These are phyloP conservation scores for Cryptococcus sp. DNA, from an alignment of 1,284 basidiomycete genomes.

Conservation along the genomic window DNA sequence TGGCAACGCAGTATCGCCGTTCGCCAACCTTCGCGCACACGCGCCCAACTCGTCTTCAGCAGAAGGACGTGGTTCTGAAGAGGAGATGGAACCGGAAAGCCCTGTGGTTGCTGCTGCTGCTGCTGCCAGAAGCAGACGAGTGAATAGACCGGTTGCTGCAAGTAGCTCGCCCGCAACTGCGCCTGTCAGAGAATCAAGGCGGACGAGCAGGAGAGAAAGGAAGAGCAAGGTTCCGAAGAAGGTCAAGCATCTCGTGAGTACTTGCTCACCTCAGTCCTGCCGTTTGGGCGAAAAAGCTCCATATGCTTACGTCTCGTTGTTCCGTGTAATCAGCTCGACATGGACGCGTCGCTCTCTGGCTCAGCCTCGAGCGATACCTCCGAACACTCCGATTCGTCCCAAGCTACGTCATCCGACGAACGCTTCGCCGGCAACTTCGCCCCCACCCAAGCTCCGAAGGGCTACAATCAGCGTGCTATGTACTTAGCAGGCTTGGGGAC, in stretches of 20 bases:
- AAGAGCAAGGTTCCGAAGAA: slow-evolving; percentile 6
- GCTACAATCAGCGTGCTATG: slow-evolving; percentile 52
- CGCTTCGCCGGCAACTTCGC: slow-evolving; percentile 52
- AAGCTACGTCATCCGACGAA: slow-evolving; percentile 51
- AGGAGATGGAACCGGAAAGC: background rate
- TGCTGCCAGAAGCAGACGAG: background rate
- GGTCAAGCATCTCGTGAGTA: slow-evolving; percentile 24
- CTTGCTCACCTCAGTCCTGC: too few species aligned
- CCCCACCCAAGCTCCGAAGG: slow-evolving; percentile 55
- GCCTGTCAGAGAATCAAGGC: background rate
- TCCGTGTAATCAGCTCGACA: slow-evolving; percentile 30
- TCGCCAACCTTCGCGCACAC: too few species aligned
- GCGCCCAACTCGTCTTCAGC: too few species aligned
- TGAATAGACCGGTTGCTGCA: slow-evolving; percentile 2
- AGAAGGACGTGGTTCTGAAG: background rate
- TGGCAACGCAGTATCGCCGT: too few species aligned
- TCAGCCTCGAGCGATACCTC: slow-evolving; percentile 25
- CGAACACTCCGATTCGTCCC: slow-evolving; percentile 43
- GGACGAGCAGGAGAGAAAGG: slow-evolving; percentile 5
- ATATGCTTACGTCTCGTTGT: background rate
- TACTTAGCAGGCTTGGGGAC: slow-evolving; percentile 50
- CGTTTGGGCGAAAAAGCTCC: too few species aligned
- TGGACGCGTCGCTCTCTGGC: slow-evolving; percentile 44
- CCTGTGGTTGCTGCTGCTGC: slow-evolving; percentile 6
- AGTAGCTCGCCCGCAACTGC: background rate